These are phyloP conservation scores for Pseudocercospora ulei DNA, from an alignment of 2,329 filamentous ascomycete species.

Conservation along the genomic window DNA sequence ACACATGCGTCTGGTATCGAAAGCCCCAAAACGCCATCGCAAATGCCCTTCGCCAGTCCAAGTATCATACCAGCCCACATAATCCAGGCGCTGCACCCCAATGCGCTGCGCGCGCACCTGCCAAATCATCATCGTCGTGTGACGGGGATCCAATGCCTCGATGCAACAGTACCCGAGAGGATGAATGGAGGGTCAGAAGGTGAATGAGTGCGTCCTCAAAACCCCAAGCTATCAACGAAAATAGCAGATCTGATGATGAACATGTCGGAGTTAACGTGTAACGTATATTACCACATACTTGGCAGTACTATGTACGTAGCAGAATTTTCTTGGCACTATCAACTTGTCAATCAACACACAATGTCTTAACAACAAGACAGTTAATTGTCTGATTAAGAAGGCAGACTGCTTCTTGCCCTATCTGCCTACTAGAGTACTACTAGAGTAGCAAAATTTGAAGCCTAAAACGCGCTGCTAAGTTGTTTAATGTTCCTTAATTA, in stretches of 20 bases:
- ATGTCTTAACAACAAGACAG: too few relatives aligned
- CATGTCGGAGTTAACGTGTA: slow-evolving; percentile 54
- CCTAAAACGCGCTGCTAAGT: too few relatives aligned
- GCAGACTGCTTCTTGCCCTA: too few relatives aligned
- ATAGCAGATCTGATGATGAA: slow-evolving; percentile 65
- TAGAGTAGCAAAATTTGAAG: too few relatives aligned
- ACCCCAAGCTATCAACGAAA: slow-evolving; percentile 65
- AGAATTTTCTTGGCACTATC: too few relatives aligned
- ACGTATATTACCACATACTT: too few relatives aligned
- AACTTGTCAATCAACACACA: too few relatives aligned
- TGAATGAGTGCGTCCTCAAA: slow-evolving; percentile 62
- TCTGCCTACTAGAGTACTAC: too few relatives aligned
- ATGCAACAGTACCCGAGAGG: slow-evolving; percentile 62
- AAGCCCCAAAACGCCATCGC: slow-evolving; percentile 2
- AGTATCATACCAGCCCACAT: background rate
- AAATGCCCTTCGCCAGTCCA: slow-evolving; percentile 4
- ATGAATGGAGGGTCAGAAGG: slow-evolving; percentile 57
- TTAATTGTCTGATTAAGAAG: too few relatives aligned
- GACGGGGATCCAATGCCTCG: slow-evolving; percentile 67
- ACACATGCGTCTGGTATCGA: slow-evolving; percentile 6
- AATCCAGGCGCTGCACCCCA: background rate
- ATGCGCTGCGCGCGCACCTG: background rate
- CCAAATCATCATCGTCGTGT: background rate
- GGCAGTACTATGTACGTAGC: too few relatives aligned
- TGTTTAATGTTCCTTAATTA: too few relatives aligned